Base-by-base conservation (phyloP, 2,329 filamentous ascomycete species). In the Aspergillus chevalieri region DNA sequence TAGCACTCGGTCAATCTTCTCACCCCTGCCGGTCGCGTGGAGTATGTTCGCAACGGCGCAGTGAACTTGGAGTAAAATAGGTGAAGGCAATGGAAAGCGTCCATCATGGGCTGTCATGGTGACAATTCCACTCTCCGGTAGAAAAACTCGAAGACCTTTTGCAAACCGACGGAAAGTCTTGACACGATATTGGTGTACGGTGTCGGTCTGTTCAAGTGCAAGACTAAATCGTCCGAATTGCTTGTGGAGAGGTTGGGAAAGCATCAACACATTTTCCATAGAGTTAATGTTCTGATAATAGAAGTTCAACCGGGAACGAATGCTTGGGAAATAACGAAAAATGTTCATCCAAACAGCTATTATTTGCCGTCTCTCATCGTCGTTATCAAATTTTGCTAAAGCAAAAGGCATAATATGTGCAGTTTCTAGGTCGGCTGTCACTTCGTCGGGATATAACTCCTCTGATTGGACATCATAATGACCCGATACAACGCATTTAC, bases 41-140 rank as follows among this genome's bases (percentile, higher is more conserved):
- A 58, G 36, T 41, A 59, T 58, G 30, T 57, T 56, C 38, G 44
- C 58, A 43, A 61, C 56, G 21, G 46, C 49, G 48, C 52, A 52
- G 44, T 61, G 58, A n/a, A 59, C 47, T 30, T 44, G 33, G 24
- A 61, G 51, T 36, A 61, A 49, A 10, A 24, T 15, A 17, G 53
- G 52, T 46, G 51, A 43, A 39, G 58, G 56, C 30, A 58, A 49
- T 28, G 47, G 50, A 42, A 47, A 56, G 39, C 38, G 38, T 44
- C 44, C 48, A 43, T 55, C 50, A 44, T 54, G 53, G 39, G 46
- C 47, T 47, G 21, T 54, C 24, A 60, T 55, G 17, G 17, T 17
- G 17, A 17, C 17, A 17, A 17, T 17, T 17, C 17, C 17, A 17
- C 14, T 34, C 22, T 6, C 30, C 15, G 56, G 57, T 34, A 58